phyloP scores from a whole-genome alignment of 768 basidiomycete species.

The Lactarius quietus region DNA sequence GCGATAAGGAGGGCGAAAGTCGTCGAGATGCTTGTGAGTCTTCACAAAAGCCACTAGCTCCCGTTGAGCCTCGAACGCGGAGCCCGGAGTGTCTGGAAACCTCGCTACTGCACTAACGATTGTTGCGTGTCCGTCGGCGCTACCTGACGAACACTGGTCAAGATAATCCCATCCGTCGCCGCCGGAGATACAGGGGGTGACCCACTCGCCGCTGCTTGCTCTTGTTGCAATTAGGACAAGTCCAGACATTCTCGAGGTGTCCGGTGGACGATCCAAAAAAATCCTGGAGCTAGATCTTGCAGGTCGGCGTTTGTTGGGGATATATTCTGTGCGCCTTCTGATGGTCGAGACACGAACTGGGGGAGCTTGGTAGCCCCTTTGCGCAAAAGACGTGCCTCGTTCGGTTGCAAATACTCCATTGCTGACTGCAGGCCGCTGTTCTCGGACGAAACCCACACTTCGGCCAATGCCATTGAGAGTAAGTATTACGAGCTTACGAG shows the following conservation, averaged over 20 bases:
- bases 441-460: slow-evolving; percentile 11
- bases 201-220: background rate
- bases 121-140: background rate
- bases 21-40: background rate
- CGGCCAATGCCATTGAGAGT: background rate
- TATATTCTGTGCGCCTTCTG: slow-evolving; percentile 13
- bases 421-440: slow-evolving; percentile 6
- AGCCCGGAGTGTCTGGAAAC: background rate
- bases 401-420: slow-evolving; percentile 41
- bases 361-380: slow-evolving; percentile 35
- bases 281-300: background rate
- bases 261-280: background rate
- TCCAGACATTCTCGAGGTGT: background rate
- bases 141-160: background rate
- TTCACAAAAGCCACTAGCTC: background rate
- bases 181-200: background rate
- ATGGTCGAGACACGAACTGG: slow-evolving; percentile 27
- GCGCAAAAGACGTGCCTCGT: slow-evolving; percentile 36
- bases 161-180: background rate
- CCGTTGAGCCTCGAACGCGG: slow-evolving; percentile 1
- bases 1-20: slow-evolving; percentile 9
- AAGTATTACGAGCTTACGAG: slow-evolving; percentile 8
- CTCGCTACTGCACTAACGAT: background rate
- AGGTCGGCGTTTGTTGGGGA: slow-evolving; percentile 18
- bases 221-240: background rate